These are phyloP conservation scores for Mycena pura DNA, from an alignment of 768 basidiomycete species.

Conservation along the genomic window DNA sequence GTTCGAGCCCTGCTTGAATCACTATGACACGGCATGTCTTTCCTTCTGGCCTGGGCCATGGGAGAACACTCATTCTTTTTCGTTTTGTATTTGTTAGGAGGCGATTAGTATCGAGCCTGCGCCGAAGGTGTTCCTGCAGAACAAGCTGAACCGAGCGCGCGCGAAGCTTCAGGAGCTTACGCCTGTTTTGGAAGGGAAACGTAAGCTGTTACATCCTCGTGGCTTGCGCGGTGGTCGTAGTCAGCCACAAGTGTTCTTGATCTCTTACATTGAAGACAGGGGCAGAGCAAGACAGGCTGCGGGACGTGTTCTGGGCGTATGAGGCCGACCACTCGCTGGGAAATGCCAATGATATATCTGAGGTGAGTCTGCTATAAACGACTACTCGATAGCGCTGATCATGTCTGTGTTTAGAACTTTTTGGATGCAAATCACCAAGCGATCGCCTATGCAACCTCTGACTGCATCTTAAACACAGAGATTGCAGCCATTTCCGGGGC, in stretches of 20 bases:
- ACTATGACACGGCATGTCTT: constrained; percentile 75
- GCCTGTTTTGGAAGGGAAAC: constrained; percentile 64
- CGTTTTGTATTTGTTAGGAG: constrained; percentile 46
- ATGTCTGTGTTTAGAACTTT: constrained; percentile 55
- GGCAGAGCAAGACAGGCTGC: constrained; percentile 59
- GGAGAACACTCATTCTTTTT: constrained; percentile 8
- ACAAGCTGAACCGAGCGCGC: constrained; percentile 67
- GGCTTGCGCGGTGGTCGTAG: neutral
- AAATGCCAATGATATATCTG: constrained; percentile 61
- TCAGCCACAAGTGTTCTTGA: neutral
- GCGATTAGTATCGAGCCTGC: constrained; percentile 70
- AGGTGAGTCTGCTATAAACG: constrained; percentile 48
- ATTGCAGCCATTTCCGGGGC: constrained; percentile 63
- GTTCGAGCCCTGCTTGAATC: constrained; percentile 76
- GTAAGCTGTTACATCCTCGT: no score
- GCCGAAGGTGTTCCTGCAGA: constrained; percentile 83
- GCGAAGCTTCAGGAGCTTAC: constrained; percentile 67
- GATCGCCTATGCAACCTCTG: constrained; percentile 59
- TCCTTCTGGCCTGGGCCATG: neutral
- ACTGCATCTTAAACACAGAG: constrained; percentile 67
- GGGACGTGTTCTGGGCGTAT: constrained; percentile 54
- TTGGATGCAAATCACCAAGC: constrained; percentile 70
- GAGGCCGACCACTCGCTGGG: constrained; percentile 57
- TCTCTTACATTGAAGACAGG: no score
- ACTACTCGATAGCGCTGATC: constrained; percentile 24